Evolutionary conservation across 2,329 filamentous ascomycete species (phyloP).

Genomic region (Lecanicillium sp.): DNA sequence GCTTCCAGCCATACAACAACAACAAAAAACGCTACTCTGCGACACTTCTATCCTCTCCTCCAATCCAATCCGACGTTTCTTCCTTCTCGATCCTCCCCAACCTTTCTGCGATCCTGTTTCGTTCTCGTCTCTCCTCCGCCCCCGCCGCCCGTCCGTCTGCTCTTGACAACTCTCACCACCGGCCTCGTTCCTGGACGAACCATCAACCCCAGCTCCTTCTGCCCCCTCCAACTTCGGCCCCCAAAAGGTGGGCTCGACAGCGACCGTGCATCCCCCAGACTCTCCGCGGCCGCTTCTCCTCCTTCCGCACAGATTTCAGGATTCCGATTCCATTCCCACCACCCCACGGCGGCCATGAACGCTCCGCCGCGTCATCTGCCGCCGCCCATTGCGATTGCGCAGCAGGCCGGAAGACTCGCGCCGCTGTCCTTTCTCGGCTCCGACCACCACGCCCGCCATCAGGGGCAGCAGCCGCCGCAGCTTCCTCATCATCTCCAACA

Average conservation of each 20-base stretch:
- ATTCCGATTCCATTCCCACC: too few species aligned
- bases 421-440: constrained; percentile 9
- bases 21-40: not conserved
- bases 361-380: constrained; percentile 12
- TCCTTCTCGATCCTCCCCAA: not conserved
- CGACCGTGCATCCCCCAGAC: constrained; percentile 1
- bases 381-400: constrained; percentile 11
- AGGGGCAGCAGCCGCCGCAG: too few species aligned
- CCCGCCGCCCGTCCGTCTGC: not conserved
- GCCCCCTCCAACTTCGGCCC: not conserved
- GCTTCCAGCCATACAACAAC: not conserved
- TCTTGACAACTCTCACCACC: too few species aligned
- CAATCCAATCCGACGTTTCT: not conserved
- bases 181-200: too few species aligned
- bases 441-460: not conserved
- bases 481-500: too few species aligned
- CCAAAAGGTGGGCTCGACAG: constrained; percentile 8
- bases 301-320: not conserved
- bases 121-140: not conserved
- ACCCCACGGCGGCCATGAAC: not conserved
- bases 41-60: not conserved
- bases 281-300: not conserved
- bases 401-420: constrained; percentile 12
- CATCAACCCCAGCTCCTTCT: not conserved
- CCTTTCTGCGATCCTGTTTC: not conserved